Evolutionary conservation across 352 stramenopile species (phyloP), one percentile per base, ranked within the genome.

Genomic region (Pythium volutum): DNA sequence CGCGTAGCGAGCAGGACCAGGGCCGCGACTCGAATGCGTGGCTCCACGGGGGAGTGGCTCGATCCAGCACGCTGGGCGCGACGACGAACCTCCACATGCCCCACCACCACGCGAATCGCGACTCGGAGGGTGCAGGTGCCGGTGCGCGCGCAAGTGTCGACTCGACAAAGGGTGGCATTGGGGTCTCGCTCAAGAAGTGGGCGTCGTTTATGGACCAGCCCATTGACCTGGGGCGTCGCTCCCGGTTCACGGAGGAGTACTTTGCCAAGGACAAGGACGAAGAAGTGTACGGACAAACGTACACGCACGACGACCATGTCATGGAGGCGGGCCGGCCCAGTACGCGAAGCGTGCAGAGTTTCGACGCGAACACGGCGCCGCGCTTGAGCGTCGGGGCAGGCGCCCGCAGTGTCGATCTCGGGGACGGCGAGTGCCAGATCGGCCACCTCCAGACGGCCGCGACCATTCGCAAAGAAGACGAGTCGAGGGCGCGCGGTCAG

Each of bases 381-480:
- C 38, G 61, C n/a, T 4, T 46, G 10, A 46, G 36, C 22, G 31
- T 29, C 2, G 48, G 46, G 15, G 48, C 23, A 8, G 39, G 18
- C 16, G 38, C 23, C 25, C 47, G 59, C 7, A 73, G 69, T 23
- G 70, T 82, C 39, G 81, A 89, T 63, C 62, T 82, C 23, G 81
- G 41, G 12, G 53, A 54, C 14, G 59, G 71, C 26, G 83, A 93
- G 39, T 89, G 81, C 59, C 85, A 95, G 66, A 91, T 95, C 49
- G 77, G 82, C 23, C 85, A 93, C 62, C 73, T 95, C 22, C 78
- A 95, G 63, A 95, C 86, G 3, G 85, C 85, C 1, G 86, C 86
- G 16, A 90, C 80, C 1, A 78, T 94, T n/a, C 81, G 77, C 27
- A 91, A 91, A 43, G 79, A 89, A 62, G 74, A 87, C 56, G 83